Base-by-base conservation (phyloP, 345 rosid species). In the Lepidium aucheri region DNA sequence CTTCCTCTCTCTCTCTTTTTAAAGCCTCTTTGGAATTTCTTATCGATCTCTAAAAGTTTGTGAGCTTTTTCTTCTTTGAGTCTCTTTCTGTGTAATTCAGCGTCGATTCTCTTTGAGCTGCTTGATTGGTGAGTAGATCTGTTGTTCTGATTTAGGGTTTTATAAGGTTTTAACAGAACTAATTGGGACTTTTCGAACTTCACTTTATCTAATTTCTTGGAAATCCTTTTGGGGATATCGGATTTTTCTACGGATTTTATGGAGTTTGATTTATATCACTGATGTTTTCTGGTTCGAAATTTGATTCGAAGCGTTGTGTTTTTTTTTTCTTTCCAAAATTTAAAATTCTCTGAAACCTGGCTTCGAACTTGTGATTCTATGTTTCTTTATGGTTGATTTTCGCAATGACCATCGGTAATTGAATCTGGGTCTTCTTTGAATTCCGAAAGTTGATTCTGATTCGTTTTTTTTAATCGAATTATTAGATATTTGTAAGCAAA, bases 61-160 rank as follows among this genome's bases (percentile, higher is more conserved):
- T 33, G 14, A 52, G 59, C 51, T 74, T 52, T 71, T 60, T 59
- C 51, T 67, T 69, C 45, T 50, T 61, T 0, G 14, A 14, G 11
- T 30, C 39, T 4, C 8, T 30, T 15, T 57, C 35, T 13, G 0
- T 51, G 52, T 18, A 17, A 4, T 39, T 63, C 4, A 14, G 17
- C 56, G 34, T 55, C 67, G 56, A 52, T 58, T 68, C 65, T 43
- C 53, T 2, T 40, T 34, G 44, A 72, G 58, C 39, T 24, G n/a
- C 14, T 7, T 20, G 35, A 72, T 40, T 52, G 75, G 90, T 77
- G 58, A 69, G 84, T 67, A 33, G 76, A 81, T 79, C 78, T 59
- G 56, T 32, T 59, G 63, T 43, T 70, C 33, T 59, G 58, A 42
- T 68, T 79, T 83, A 79, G 87, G 87, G 81, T 74, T 83, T 53